These are phyloP conservation scores for Heliocybe sulcata DNA, from an alignment of 1,284 basidiomycete species.

Conservation along the genomic window DNA sequence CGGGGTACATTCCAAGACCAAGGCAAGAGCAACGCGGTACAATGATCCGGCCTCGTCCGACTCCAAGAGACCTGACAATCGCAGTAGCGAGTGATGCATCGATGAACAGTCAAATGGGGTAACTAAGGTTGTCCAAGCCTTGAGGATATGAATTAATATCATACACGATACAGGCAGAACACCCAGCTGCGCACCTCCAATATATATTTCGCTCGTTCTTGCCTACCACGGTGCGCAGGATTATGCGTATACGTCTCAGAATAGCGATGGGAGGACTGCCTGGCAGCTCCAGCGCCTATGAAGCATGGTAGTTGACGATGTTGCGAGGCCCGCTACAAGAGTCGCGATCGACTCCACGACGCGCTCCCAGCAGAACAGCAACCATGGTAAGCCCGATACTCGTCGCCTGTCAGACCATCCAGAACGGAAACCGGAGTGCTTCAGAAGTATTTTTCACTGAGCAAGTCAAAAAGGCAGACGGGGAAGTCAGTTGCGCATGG, in stretches of 20 bases:
- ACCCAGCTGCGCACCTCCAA: too few species aligned
- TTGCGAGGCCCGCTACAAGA: neutral
- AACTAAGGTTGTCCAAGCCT: too few species aligned
- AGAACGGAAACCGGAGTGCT: neutral
- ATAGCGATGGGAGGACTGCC: neutral
- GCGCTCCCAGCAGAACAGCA: neutral
- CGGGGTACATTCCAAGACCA: too few species aligned
- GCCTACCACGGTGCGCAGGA: neutral
- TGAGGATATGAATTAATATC: too few species aligned
- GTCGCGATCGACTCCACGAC: neutral
- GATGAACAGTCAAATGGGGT: too few species aligned
- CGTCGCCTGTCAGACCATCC: neutral
- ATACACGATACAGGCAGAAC: too few species aligned
- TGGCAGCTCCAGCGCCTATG: neutral
- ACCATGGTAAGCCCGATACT: neutral
- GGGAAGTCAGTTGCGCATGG: neutral
- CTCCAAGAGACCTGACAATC: too few species aligned
- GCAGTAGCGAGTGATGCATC: too few species aligned
- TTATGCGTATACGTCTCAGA: neutral
- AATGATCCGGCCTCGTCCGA: too few species aligned
- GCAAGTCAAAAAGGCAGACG: neutral
- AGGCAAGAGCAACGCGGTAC: too few species aligned
- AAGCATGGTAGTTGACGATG: neutral
- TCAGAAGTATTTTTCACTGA: neutral
- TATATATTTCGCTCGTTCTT: too few species aligned